Base-by-base conservation (phyloP, 148 eudicot species). In the Fallopia convolvulus region DNA sequence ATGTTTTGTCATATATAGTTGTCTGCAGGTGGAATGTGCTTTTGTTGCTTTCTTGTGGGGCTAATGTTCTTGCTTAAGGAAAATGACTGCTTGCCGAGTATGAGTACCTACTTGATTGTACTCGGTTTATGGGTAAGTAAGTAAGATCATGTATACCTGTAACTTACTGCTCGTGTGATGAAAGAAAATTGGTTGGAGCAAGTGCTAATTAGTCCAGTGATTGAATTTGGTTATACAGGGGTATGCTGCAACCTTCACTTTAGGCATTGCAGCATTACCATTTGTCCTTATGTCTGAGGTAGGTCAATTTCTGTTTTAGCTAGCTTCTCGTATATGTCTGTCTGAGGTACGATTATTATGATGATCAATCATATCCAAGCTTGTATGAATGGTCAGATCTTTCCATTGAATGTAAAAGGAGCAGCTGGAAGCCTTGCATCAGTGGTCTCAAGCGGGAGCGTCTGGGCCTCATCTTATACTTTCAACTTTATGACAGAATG, bases 401-500 rank as follows among this genome's bases (percentile, higher is more conserved):
- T 86, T 33, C 83, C 86, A 3, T 79, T 86, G 60, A 86, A 83
- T 20, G 76, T 83, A 1, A 86, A 86, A 75, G 88, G 82, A 3
- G 72, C 83, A 56, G 88, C 83, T 60, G 88, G 88, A 81, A 83
- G 85, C 75, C 66, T 85, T 49, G 82, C 85, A 5, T 41, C 80
- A 32, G 40, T 74, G 32, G 78, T 77, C 12, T 47, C 41, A 21
- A 76, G 80, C 53, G 76, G 49, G 14, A 70, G 78, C 78, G 76
- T 58, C 40, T 85, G 85, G 85, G 44, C 74, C 48, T 80, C 79
- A 26, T 76, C 87, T 44, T 85, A 80, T 66, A 32, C 83, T 17
- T 86, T 86, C 40, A 81, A 79, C 75, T 83, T 86, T 55, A 77
- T 86, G 84, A 79, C 80, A 80, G 83, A 83, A 48, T 86, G 88